Percentiles rank a stretch among this genome's conserved stretches.
phyloP scores from a whole-genome alignment of 1,284 basidiomycete genomes.

The Tranzscheliella williamsii region DNA sequence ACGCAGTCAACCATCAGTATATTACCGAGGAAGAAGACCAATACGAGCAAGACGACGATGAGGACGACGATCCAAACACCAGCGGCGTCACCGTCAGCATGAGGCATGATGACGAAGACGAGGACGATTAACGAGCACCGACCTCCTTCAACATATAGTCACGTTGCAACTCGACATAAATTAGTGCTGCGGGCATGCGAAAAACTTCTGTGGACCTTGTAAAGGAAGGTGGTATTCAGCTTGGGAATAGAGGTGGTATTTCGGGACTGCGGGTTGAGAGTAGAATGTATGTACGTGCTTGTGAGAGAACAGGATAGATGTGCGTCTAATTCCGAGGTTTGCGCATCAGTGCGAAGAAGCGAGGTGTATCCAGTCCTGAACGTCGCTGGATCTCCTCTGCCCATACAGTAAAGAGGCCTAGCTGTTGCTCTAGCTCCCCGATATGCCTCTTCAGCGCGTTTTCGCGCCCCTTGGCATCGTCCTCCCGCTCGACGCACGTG shows the following conservation, averaged over 20 bases:
- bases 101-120: conserved; percentile 41
- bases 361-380: conserved; percentile 21
- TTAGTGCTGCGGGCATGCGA: no score
- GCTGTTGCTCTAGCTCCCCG: conserved; percentile 30
- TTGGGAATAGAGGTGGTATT: no score
- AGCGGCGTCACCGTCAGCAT: conserved; percentile 45
- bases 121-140: conserved; percentile 22
- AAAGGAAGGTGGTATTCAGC: no score
- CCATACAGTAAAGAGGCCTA: conserved; percentile 31
- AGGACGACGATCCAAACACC: conserved; percentile 34
- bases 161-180: no score
- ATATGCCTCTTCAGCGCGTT: conserved; percentile 26
- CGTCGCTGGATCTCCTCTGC: conserved; percentile 33
- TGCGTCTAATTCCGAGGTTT: conserved; percentile 13
- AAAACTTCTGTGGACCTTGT: no score
- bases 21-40: background rate
- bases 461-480: conserved; percentile 20
- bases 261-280: no score
- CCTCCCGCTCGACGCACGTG: conserved; percentile 25
- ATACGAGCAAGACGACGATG: conserved; percentile 27
- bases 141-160: no score
- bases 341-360: conserved; percentile 29
- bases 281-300: no score
- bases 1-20: background rate
- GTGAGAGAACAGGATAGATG: no score